phyloP scores from a whole-genome alignment of 2,329 filamentous ascomycete species.

The Zasmidium angulare region DNA sequence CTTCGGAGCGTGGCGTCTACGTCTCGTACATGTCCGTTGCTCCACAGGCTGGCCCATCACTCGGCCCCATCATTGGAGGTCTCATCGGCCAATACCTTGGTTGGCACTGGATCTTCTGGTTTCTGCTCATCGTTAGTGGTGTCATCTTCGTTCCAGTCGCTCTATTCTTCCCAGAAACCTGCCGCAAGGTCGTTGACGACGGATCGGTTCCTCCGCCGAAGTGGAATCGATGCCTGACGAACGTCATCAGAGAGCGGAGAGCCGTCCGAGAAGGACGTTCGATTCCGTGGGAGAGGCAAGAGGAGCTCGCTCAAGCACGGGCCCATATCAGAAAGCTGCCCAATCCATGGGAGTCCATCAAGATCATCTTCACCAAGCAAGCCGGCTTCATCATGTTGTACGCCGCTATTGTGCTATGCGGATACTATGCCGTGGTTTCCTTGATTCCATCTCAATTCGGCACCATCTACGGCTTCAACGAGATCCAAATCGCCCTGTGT shows the following conservation, averaged over 20 bases:
- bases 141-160: conserved; percentile 27
- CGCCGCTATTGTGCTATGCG: background rate
- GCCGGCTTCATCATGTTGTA: conserved; percentile 1
- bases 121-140: conserved; percentile 38
- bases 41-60: conserved; percentile 23
- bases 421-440: background rate
- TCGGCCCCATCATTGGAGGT: conserved; percentile 37
- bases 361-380: conserved; percentile 34
- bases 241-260: background rate
- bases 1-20: conserved; percentile 33
- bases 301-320: background rate
- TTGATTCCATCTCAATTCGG: conserved; percentile 2
- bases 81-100: conserved; percentile 33
- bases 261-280: background rate
- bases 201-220: conserved; percentile 27
- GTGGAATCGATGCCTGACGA: background rate
- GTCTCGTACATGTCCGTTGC: conserved; percentile 37
- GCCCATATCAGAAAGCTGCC: conserved; percentile 30
- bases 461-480: conserved; percentile 21
- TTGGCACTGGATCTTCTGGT: conserved; percentile 43
- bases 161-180: conserved; percentile 37
- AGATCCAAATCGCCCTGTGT: conserved; percentile 20
- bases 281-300: background rate
- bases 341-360: conserved; percentile 44
- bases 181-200: conserved; percentile 41